Base-by-base conservation (phyloP, 371 early-diverging fungal species). In the Actinomortierella wolfii region DNA sequence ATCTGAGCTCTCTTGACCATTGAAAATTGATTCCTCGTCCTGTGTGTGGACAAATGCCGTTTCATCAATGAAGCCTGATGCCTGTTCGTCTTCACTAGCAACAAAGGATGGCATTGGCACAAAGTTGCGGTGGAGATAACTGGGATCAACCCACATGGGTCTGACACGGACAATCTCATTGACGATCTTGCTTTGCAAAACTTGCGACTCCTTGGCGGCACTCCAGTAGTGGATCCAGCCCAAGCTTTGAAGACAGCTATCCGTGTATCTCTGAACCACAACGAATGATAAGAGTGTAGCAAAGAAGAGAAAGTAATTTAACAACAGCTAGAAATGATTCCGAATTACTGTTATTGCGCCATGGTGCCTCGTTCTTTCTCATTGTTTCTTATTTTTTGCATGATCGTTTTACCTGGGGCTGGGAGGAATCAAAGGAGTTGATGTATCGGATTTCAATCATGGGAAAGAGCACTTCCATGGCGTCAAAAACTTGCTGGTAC, bases 211-310 rank as follows among this genome's bases (percentile, higher is more conserved):
- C 28, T 73, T 66, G 18, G 73, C 67, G 2, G 73, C 67, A n/a
- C 67, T 73, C 63, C 73, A 73, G 25, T 73, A 73, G n/a, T 73
- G 73, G 18, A 73, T 49, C 73, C 73, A 66, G 47, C 73, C 66
- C 29, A 73, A 43, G 17, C 53, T 61, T n/a, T 73, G 67, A 5
- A 73, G 48, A 39, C 60, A 73, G 2, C 63, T 59, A 1, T 66
- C 73, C 26, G 11, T 34, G 34, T 34, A 34, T 11, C 34, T 34
- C 34, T 34, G 34, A 34, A 34, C 34, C 34, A 34, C 34, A 34
- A 34, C n/a, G n/a, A n/a, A n/a, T n/a, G n/a, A n/a, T n/a, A n/a
- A n/a, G n/a, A n/a, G n/a, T n/a, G n/a, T n/a, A n/a, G n/a, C n/a
- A n/a, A n/a, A n/a, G n/a, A n/a, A n/a, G n/a, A n/a, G n/a, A n/a